phyloP scores from a whole-genome alignment of 768 basidiomycete species.

The Suillus brevipes region DNA sequence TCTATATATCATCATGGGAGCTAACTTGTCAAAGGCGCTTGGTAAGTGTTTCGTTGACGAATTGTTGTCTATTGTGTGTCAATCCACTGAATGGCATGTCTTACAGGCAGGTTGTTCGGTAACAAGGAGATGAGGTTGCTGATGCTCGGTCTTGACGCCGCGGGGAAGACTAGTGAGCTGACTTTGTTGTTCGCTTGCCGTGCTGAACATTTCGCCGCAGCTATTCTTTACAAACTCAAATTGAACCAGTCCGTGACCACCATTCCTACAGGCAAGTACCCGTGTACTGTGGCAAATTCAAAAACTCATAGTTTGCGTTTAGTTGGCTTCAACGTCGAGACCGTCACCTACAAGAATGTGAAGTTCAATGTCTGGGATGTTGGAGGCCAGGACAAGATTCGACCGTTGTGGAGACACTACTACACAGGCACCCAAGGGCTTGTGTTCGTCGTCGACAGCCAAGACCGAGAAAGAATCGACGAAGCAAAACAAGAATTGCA shows the following conservation, averaged over 20 bases:
- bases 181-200: constrained; percentile 9
- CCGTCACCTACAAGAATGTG: constrained; percentile 98
- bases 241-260: constrained; percentile 98
- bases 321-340: constrained; percentile 99
- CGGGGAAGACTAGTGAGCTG: constrained; percentile 94
- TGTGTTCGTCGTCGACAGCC: constrained; percentile 97
- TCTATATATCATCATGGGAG: constrained; percentile 61
- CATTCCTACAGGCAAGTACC: constrained; percentile 80
- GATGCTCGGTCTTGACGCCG: constrained; percentile 97
- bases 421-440: constrained; percentile 99
- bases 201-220: constrained; percentile 42
- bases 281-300: constrained; percentile 9
- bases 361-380: constrained; percentile 97
- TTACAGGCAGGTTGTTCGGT: constrained; percentile 86
- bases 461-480: constrained; percentile 92
- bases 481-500: constrained; percentile 96
- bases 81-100: constrained; percentile 12
- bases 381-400: constrained; percentile 99
- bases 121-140: constrained; percentile 99
- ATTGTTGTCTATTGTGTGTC: constrained; percentile 4
- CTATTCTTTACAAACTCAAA: constrained; percentile 98
- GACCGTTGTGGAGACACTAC: constrained; percentile 98
- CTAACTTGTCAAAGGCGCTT: constrained; percentile 83
- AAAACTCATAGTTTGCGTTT: constrained; percentile 7
- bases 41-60: constrained; percentile 41